Conservation (phyloP, 305 asterid genomes). For the Striga hermonthica region DNA sequence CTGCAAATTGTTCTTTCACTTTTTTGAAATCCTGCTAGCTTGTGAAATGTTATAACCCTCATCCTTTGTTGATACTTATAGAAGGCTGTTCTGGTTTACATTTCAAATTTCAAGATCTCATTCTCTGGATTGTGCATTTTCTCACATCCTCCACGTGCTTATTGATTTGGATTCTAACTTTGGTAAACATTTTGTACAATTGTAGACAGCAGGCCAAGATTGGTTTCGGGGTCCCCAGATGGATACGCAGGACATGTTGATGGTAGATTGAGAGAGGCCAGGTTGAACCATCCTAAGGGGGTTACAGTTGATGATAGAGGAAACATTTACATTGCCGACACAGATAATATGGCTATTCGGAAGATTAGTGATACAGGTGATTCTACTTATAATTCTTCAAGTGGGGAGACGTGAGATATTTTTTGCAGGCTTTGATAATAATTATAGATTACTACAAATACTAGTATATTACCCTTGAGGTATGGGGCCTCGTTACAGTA, state of each 20-base stretch:
- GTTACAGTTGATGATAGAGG: conserved; percentile 88
- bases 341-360: conserved; percentile 90
- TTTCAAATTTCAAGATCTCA: neutral
- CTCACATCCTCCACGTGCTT: conserved; percentile 10
- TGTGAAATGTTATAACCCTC: neutral
- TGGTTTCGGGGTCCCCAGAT: conserved; percentile 87
- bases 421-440: neutral
- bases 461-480: no score
- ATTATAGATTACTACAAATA: no score
- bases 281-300: conserved; percentile 96
- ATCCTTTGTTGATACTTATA: neutral
- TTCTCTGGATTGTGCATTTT: neutral
- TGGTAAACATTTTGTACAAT: conserved; percentile 18
- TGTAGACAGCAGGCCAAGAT: conserved; percentile 79
- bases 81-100: neutral
- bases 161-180: conserved; percentile 29
- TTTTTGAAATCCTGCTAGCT: neutral
- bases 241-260: conserved; percentile 87
- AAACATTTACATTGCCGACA: conserved; percentile 84
- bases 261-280: conserved; percentile 77
- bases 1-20: neutral
- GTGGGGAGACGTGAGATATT: neutral
- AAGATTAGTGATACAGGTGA: conserved; percentile 90
- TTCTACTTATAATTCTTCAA: conserved; percentile 8
- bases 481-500: no score